Evolutionary conservation across 768 basidiomycete genomes (phyloP).

Genomic region (Lentinus brumalis): DNA sequence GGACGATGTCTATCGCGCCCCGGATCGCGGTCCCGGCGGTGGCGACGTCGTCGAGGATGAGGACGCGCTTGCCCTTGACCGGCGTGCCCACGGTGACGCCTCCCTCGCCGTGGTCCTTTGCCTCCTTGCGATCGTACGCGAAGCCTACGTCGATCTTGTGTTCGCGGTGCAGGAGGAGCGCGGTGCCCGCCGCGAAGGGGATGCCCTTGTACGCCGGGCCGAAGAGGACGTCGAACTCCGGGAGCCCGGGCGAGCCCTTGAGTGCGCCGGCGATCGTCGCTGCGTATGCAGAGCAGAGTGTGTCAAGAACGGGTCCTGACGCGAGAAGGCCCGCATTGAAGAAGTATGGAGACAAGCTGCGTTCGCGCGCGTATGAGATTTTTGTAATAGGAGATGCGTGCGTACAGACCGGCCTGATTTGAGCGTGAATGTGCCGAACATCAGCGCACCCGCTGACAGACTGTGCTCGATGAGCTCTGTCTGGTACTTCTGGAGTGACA

Average conservation of each 20-base stretch:
- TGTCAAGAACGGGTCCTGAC: conserved; percentile 76
- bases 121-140: conserved; percentile 94
- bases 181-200: conserved; percentile 84
- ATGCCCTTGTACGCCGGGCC: conserved; percentile 99
- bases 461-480: conserved; percentile 67
- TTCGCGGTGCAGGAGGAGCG: conserved; percentile 69
- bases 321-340: conserved; percentile 93
- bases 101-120: conserved; percentile 95
- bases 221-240: conserved; percentile 80
- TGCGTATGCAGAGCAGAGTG: conserved; percentile 82
- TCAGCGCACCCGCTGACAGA: conserved; percentile 72
- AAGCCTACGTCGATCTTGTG: conserved; percentile 73
- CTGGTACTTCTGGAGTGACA: conserved; percentile 52
- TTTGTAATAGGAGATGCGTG: conserved; percentile 6
- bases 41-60: conserved; percentile 96
- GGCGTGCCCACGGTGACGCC: conserved; percentile 87
- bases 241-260: conserved; percentile 35
- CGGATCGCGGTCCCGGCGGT: conserved; percentile 90
- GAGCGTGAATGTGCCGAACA: conserved; percentile 89
- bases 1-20: conserved; percentile 76
- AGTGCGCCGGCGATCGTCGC: conserved; percentile 66
- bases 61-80: conserved; percentile 77
- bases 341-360: conserved; percentile 91
- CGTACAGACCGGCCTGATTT: conserved; percentile 88
- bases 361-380: conserved; percentile 8